Evolutionary conservation across 192 early-diverging fungal genomes (phyloP), one percentile per base, ranked within the genome.

Genomic region (Spizellomyces sp.): DNA sequence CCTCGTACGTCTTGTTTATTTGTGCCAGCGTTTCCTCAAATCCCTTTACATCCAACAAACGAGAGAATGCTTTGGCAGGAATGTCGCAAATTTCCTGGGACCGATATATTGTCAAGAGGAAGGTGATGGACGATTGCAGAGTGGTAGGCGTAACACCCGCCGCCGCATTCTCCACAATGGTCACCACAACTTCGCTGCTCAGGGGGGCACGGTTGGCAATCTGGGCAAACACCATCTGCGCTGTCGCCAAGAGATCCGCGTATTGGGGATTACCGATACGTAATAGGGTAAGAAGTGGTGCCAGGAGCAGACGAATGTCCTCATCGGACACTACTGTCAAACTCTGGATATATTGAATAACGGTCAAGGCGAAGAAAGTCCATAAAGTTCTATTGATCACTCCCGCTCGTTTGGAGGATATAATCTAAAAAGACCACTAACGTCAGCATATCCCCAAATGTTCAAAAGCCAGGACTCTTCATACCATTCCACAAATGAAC

Each of bases 401-500:
- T 22, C 50, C 54, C 4, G 43, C 27, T 8, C 8, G 17, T 63
- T 69, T 67, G 43, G 73, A 54, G 7, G 66, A 14, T 22, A 57
- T 21, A 52, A 48, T 36, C 74, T 80, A 76, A 52, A 77, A 73
- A 45, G 6, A 81, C n/a, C 69, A 61, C 62, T 15, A 74, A 74
- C 0, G 27, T 36, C 27, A 36, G 27, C 27, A 3, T 36, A 36
- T 36, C 27, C 3, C 27, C 27, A 36, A 36, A 36, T 36, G 27
- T 36, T 36, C 27, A 73, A 77, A 36, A 36, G 3, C 27, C 75
- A 74, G 56, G 5, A 63, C 57, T 36, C 17, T 77, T 67, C 4
- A 82, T 88, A 85, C 85, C 48, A 86, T 86, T 44, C 89, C 77
- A 76, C 89, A 94, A 21, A 98, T 80, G 71, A 93, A 95, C 64